These are phyloP conservation scores for Paraphoma chrysanthemicola DNA, from an alignment of 2,329 filamentous ascomycete genomes.

Conservation along the genomic window DNA sequence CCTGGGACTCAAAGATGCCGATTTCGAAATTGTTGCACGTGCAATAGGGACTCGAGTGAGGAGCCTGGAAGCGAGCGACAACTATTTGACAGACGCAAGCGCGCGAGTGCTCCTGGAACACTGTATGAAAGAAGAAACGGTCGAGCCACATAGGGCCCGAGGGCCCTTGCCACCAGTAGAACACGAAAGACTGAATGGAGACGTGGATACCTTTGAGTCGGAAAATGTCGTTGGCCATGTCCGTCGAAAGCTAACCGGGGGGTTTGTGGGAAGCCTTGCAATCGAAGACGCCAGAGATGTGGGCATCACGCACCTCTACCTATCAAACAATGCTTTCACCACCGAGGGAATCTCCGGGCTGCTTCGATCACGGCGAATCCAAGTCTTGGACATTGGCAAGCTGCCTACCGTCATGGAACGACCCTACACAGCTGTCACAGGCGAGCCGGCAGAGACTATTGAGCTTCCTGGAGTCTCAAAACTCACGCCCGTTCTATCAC, in stretches of 20 bases:
- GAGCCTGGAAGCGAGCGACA: slow-evolving; percentile 64
- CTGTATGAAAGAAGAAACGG: slow-evolving; percentile 52
- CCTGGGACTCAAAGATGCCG: slow-evolving; percentile 61
- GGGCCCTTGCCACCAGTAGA: slow-evolving; percentile 29
- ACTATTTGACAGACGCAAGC: slow-evolving; percentile 63
- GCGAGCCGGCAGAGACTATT: slow-evolving; percentile 28
- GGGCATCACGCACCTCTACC: slow-evolving; percentile 67
- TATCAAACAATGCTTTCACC: slow-evolving; percentile 63
- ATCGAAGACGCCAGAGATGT: slow-evolving; percentile 62
- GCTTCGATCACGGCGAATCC: slow-evolving; percentile 58
- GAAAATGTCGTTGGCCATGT: slow-evolving; percentile 62
- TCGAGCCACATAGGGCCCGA: slow-evolving; percentile 14
- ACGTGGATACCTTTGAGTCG: slow-evolving; percentile 41
- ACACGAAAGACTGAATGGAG: slow-evolving; percentile 42
- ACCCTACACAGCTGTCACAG: slow-evolving; percentile 25
- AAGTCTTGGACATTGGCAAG: slow-evolving; percentile 63
- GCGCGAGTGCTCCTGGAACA: slow-evolving; percentile 59
- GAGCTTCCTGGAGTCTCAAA: slow-evolving; percentile 60
- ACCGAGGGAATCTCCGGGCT: slow-evolving; percentile 63
- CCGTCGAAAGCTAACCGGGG: slow-evolving; percentile 44
- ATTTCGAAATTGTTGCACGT: slow-evolving; percentile 59
- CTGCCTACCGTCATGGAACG: slow-evolving; percentile 40
- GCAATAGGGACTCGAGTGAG: slow-evolving; percentile 61
- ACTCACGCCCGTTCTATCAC: slow-evolving; percentile 59
- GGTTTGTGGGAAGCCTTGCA: slow-evolving; percentile 60